Conservation (phyloP, 1,284 basidiomycete species). For the Flammula alnicola region DNA sequence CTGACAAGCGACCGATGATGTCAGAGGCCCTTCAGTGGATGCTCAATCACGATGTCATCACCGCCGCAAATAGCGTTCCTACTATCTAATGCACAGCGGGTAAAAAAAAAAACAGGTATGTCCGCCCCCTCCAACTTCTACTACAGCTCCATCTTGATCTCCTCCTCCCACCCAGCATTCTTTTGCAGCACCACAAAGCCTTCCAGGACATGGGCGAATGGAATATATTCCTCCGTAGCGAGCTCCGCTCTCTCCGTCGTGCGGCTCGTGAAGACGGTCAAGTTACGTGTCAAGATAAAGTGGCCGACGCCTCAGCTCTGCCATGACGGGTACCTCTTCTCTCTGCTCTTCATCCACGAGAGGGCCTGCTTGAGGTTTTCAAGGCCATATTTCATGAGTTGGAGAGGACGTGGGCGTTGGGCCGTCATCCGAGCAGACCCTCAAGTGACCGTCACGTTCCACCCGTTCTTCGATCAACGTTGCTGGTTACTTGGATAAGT, state of each 20-base stretch:
- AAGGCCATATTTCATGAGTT: conserved; percentile 74
- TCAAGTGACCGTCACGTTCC: conserved; percentile 10
- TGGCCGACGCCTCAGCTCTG: conserved; percentile 40
- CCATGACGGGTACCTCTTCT: conserved; percentile 55
- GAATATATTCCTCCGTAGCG: too few species aligned
- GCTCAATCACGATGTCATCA: neutral
- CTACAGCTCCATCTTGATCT: too few species aligned
- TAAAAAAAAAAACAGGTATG: too few species aligned
- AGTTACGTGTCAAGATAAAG: conserved; percentile 80
- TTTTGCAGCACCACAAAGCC: too few species aligned
- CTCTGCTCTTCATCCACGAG: conserved; percentile 78
- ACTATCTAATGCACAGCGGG: too few species aligned
- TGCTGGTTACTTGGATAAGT: conserved; percentile 2
- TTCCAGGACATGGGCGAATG: too few species aligned
- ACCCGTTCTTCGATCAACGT: conserved; percentile 17
- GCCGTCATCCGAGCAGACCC: conserved; percentile 25
- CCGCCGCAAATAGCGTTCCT: too few species aligned
- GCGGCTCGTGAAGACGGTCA: conserved; percentile 73
- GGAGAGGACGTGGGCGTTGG: conserved; percentile 74
- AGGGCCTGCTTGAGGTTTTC: conserved; percentile 83
- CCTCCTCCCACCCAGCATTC: too few species aligned
- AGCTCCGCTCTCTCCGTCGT: too few species aligned
- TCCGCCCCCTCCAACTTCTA: too few species aligned
- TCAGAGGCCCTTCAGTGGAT: conserved; percentile 10
- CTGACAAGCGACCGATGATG: conserved; percentile 10